These are phyloP conservation scores for Coemansia aciculifera DNA, from an alignment of 192 early-diverging fungal species.

Conservation along the genomic window DNA sequence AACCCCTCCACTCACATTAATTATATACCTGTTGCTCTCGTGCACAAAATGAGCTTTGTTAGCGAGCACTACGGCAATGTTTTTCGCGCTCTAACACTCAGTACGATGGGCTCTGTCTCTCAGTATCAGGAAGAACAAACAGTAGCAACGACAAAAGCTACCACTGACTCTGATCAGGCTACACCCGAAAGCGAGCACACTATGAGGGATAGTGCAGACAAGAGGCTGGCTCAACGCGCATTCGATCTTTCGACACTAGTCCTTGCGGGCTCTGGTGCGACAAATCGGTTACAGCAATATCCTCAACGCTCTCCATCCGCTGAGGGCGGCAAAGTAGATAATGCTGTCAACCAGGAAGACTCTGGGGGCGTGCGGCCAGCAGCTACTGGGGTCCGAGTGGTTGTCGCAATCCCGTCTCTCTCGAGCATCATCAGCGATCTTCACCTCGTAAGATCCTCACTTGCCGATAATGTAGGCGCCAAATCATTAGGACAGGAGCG, in stretches of 20 bases:
- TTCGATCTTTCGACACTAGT: constrained; percentile 41
- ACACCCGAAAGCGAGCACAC: background rate
- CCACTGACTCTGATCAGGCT: background rate
- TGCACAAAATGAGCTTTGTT: constrained; percentile 44
- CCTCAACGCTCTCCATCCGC: background rate
- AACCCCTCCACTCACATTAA: background rate
- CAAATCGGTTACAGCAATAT: background rate
- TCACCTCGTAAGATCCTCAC: constrained; percentile 12
- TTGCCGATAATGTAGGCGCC: background rate
- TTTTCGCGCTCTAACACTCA: constrained; percentile 25
- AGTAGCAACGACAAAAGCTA: background rate
- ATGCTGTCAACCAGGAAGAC: background rate
- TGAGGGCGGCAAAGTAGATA: background rate
- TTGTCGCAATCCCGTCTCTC: constrained; percentile 17
- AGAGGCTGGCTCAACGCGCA: constrained; percentile 21
- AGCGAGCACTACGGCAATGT: constrained; percentile 49
- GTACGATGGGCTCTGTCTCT: background rate
- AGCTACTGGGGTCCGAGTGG: background rate
- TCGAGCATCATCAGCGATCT: constrained; percentile 20
- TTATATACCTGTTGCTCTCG: background rate
- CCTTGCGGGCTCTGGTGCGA: constrained; percentile 1
- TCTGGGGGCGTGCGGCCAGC: background rate
- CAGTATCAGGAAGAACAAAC: background rate
- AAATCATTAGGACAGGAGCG: background rate
- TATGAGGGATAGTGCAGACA: background rate